These are phyloP conservation scores for Wallacemonas sp. DNA, from an alignment of 208 protist genomes.

Conservation along the genomic window DNA sequence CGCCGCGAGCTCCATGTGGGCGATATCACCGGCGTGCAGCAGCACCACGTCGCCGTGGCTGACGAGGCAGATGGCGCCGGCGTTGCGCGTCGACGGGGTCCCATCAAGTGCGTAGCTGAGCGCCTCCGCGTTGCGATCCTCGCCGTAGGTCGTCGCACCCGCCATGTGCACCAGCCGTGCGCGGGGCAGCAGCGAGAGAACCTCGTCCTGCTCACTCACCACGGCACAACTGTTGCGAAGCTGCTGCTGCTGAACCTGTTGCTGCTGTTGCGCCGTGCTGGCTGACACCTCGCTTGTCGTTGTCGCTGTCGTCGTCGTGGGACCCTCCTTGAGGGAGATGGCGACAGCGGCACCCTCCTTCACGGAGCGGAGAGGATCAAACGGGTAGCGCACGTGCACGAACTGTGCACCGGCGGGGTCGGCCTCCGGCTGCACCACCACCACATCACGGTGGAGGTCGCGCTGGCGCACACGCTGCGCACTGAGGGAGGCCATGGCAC, in stretches of 20 bases:
- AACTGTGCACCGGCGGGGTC: constrained; percentile 20
- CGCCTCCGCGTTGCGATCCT: constrained; percentile 13
- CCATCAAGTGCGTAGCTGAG: constrained; percentile 11
- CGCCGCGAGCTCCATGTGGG: constrained; percentile 79
- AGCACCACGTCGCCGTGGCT: constrained; percentile 39
- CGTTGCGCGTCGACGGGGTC: constrained; percentile 9
- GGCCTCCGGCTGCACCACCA: constrained; percentile 59
- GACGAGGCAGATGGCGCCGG: constrained; percentile 26
- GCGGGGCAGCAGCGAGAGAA: constrained; percentile 24
- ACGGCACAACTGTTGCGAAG: constrained; percentile 7
- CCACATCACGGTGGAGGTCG: constrained; percentile 60
- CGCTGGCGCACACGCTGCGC: constrained; percentile 59
- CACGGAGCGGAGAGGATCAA: constrained; percentile 62
- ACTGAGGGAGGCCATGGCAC: constrained; percentile 59
- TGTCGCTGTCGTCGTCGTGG: constrained; percentile 5
- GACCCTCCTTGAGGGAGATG: constrained; percentile 29
- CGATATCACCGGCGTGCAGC: constrained; percentile 65
- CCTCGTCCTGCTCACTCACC: constrained; percentile 26
- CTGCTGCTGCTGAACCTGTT: constrained; percentile 20
- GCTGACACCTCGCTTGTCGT: no score
- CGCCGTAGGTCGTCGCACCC: constrained; percentile 3
- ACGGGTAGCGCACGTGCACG: constrained; percentile 46
- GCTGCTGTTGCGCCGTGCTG: constrained; percentile 1
- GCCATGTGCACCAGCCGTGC: constrained; percentile 10
- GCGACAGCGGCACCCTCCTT: constrained; percentile 59